These are phyloP conservation scores for Globisporangium ultimum DNA, from an alignment of 352 stramenopile genomes.

Conservation along the genomic window DNA sequence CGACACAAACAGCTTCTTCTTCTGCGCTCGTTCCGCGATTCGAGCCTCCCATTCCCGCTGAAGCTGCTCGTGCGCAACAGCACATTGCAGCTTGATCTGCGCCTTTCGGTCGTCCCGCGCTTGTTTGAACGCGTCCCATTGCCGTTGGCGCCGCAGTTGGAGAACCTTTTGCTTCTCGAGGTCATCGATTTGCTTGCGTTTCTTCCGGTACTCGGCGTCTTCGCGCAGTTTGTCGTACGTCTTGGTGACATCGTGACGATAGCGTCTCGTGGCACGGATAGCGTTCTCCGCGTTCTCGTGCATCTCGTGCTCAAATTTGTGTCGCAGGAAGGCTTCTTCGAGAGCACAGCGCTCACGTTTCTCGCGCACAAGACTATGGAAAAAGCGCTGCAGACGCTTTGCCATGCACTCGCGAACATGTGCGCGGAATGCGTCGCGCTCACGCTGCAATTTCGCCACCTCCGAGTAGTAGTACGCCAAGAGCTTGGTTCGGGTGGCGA, in stretches of 20 bases:
- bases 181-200: conserved; percentile 45
- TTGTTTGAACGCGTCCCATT: conserved; percentile 57
- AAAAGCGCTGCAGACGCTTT: conserved; percentile 40
- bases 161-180: conserved; percentile 64
- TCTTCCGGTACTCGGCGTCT: conserved; percentile 35
- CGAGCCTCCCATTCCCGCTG: conserved; percentile 40
- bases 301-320: conserved; percentile 44
- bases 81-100: conserved; percentile 32
- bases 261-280: conserved; percentile 21
- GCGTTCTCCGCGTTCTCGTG: conserved; percentile 30
- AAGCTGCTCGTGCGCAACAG: conserved; percentile 30
- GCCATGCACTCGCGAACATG: conserved; percentile 39
- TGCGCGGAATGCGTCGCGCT: conserved; percentile 45
- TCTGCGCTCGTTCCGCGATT: conserved; percentile 27
- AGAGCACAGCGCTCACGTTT: conserved; percentile 14
- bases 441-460: conserved; percentile 45
- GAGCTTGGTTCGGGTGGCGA: conserved; percentile 29
- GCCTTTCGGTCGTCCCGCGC: conserved; percentile 35
- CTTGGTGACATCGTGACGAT: conserved; percentile 40
- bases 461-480: conserved; percentile 52
- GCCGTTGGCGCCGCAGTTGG: conserved; percentile 40
- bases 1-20: conserved; percentile 27
- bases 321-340: conserved; percentile 25
- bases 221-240: conserved; percentile 55
- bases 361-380: conserved; percentile 25